Evolutionary conservation across 2,329 filamentous ascomycete species (phyloP).

Genomic region (Emmonsiellopsis sp.): DNA sequence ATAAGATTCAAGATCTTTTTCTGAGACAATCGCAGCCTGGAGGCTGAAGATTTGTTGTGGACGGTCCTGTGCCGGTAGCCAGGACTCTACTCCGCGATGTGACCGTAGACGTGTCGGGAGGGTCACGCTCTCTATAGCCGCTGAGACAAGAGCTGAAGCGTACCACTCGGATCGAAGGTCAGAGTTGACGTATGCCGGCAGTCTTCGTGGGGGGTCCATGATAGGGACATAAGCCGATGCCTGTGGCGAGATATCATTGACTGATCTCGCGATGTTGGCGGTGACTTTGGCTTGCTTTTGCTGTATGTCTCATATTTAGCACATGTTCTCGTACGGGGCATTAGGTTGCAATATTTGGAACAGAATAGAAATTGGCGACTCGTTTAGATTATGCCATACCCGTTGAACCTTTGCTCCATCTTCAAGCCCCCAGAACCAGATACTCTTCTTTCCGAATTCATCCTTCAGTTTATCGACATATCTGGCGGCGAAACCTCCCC

Average conservation of each 20-base stretch:
- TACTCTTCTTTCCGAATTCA: slow-evolving; percentile 77
- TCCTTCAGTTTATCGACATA: slow-evolving; percentile 74
- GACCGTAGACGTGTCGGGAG: slow-evolving; percentile 55
- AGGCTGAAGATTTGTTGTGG: slow-evolving; percentile 70
- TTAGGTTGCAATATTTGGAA: slow-evolving; percentile 4
- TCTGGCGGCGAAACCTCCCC: slow-evolving; percentile 65
- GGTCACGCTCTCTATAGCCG: slow-evolving; percentile 69
- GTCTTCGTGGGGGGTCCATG: slow-evolving; percentile 46
- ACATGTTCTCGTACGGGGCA: slow-evolving; percentile 2
- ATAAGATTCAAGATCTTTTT: slow-evolving; percentile 5
- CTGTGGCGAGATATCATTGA: slow-evolving; percentile 59
- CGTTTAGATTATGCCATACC: slow-evolving; percentile 30
- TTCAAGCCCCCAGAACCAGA: slow-evolving; percentile 83
- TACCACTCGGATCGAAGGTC: slow-evolving; percentile 66
- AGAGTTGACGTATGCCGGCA: slow-evolving; percentile 51
- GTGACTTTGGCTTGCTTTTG: slow-evolving; percentile 55
- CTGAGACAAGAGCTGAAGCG: slow-evolving; percentile 62
- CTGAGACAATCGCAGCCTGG: slow-evolving; percentile 50
- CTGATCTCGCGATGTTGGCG: slow-evolving; percentile 63
- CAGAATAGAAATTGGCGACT: not conserved
- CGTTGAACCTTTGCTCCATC: slow-evolving; percentile 47
- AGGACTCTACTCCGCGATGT: slow-evolving; percentile 27
- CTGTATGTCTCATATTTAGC: slow-evolving; percentile 14
- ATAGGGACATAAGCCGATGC: slow-evolving; percentile 73
- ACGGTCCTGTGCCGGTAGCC: slow-evolving; percentile 51